Conservation (phyloP, 2,329 filamentous ascomycete species). For the Hypoxylon sp. region DNA sequence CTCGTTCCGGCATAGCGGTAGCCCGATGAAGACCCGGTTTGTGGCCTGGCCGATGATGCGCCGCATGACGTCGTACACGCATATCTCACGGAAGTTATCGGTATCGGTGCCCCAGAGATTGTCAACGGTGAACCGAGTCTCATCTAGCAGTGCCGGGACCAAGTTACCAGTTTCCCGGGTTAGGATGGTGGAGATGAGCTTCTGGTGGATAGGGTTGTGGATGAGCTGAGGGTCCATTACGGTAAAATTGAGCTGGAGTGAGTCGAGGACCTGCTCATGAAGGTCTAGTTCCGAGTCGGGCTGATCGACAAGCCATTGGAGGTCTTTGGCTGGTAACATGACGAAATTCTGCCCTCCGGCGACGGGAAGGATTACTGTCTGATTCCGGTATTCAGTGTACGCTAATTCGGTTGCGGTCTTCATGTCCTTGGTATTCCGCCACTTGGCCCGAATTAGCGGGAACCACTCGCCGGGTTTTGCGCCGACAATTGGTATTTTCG, state of each 20-base stretch:
- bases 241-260: conserved; percentile 51
- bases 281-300: conserved; percentile 51
- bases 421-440: conserved; percentile 53
- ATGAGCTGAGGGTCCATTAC: conserved; percentile 47
- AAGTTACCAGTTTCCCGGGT: conserved; percentile 54
- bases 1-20: conserved; percentile 50
- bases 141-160: conserved; percentile 51
- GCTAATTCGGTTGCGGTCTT: conserved; percentile 48
- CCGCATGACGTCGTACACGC: conserved; percentile 49
- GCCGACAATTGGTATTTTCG: conserved; percentile 53
- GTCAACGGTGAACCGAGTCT: conserved; percentile 49
- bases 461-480: conserved; percentile 56
- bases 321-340: conserved; percentile 50
- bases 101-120: conserved; percentile 47
- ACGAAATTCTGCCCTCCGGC: conserved; percentile 45
- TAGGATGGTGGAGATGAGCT: conserved; percentile 50
- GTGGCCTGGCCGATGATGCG: conserved; percentile 51
- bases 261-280: conserved; percentile 43
- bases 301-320: conserved; percentile 54
- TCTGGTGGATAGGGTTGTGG: conserved; percentile 48
- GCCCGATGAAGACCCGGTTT: conserved; percentile 55
- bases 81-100: conserved; percentile 34
- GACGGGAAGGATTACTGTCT: conserved; percentile 51
- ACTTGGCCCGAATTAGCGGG: conserved; percentile 50
- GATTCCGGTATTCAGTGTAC: conserved; percentile 48